phyloP scores from a whole-genome alignment of 1,139 yeast species.

The Suhomyces coccinellae region DNA sequence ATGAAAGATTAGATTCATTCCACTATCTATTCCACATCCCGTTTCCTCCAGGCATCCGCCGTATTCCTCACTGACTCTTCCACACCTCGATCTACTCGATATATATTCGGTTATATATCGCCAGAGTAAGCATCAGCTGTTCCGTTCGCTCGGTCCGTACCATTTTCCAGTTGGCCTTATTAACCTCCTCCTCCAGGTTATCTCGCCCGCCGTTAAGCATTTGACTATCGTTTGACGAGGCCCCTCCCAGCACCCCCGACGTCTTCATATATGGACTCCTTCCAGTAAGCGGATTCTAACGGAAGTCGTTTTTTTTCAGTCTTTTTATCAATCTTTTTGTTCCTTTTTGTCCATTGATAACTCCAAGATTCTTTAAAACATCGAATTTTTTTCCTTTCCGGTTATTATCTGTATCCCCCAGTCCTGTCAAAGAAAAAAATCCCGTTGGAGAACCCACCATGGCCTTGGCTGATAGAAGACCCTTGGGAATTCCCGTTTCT shows the following conservation, averaged over 20 bases:
- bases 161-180: conserved; percentile 1
- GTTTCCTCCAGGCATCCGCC: conserved; percentile 3
- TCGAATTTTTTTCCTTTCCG: conserved; percentile 13
- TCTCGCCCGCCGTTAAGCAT: conserved; percentile 6
- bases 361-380: conserved; percentile 6
- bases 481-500: conserved; percentile 45
- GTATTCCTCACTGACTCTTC: neutral
- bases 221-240: conserved; percentile 8
- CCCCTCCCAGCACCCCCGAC: neutral
- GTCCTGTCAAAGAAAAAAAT: conserved; percentile 8
- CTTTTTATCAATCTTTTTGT: conserved; percentile 14
- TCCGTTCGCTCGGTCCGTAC: neutral
- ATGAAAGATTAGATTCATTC: conserved; percentile 2
- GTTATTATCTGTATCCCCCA: conserved; percentile 8
- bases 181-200: conserved; percentile 5
- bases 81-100: conserved; percentile 4
- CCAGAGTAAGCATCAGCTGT: conserved; percentile 6
- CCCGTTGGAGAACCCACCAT: conserved; percentile 22
- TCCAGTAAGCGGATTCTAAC: conserved; percentile 10
- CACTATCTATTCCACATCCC: conserved; percentile 1
- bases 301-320: conserved; percentile 15
- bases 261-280: conserved; percentile 11
- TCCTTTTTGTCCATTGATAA: conserved; percentile 10
- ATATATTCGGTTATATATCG: conserved; percentile 13
- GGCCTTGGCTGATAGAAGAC: conserved; percentile 63